Base-by-base conservation (phyloP, 2,329 filamentous ascomycete species). In the Colletotrichum godetiae region DNA sequence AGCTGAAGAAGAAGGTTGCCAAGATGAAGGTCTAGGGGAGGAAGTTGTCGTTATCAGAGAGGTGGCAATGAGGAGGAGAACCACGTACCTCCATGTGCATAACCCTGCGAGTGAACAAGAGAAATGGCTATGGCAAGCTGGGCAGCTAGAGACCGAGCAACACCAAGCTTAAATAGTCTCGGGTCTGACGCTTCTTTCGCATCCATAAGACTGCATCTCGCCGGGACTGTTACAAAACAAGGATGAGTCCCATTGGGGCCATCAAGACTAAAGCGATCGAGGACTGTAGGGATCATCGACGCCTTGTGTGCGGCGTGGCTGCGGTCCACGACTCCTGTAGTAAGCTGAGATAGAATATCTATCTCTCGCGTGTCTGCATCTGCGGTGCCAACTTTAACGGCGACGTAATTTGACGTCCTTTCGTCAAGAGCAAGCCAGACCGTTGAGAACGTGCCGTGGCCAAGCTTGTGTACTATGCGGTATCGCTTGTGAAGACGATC, bases 401-500 rank as follows among this genome's bases (percentile, higher is more conserved):
- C 81, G 22, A 82, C 80, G 69, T 81, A 82, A 56, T 53, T 75
- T 0, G 67, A 67, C 8, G 15, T 37, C 31, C 33, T 46, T 11
- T 78, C 31, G 35, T 83, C 80, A 2, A 67, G 67, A 22, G 81
- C 80, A 31, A 84, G 79, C 80, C 80, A 84, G 33, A 75, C 76
- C 1, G 80, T 83, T 2, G 81, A 83, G 31, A 74, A 81, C 1
- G 74, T 72, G 46, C 79, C 78, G 57, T 80, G 61, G 1, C 79
- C 79, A n/a, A 81, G 79, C 67, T 81, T 82, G 55, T 80, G 76
- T 0, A 79, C 75, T 24, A 81, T 67, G 1, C 72, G 72, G 66
- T 80, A 81, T 46, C 78, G 77, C 1, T 67, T 58, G 8, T 76
- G 31, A 73, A 87, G 81, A 37, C 6, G n/a, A 58, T 58, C 1